These are phyloP conservation scores for Neoboletus magnificus DNA, from an alignment of 768 basidiomycete species.

Conservation along the genomic window DNA sequence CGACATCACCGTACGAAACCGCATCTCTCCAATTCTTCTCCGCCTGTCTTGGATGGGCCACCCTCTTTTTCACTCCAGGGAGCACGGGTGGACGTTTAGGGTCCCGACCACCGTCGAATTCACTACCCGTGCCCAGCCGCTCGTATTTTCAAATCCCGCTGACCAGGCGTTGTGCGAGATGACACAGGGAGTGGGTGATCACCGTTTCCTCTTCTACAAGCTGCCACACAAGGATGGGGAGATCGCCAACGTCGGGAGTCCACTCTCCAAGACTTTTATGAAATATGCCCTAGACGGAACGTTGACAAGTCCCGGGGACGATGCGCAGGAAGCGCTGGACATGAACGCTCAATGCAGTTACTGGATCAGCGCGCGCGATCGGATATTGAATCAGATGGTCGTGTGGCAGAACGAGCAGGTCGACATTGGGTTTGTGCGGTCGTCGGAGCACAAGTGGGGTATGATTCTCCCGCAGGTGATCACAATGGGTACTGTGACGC, in stretches of 20 bases:
- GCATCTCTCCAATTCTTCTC: conserved; percentile 80
- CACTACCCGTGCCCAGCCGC: conserved; percentile 41
- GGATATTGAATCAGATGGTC: conserved; percentile 90
- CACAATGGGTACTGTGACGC: conserved; percentile 98
- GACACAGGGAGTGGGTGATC: conserved; percentile 33
- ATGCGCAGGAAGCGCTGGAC: conserved; percentile 80
- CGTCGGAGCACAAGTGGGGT: conserved; percentile 59
- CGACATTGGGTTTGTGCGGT: conserved; percentile 49
- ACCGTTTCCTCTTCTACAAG: conserved; percentile 74
- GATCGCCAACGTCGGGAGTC: conserved; percentile 90
- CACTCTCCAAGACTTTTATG: conserved; percentile 85
- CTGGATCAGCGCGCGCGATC: conserved; percentile 93
- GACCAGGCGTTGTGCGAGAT: conserved; percentile 58
- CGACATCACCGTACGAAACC: conserved; percentile 81
- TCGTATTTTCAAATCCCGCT: conserved; percentile 59
- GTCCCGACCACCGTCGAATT: conserved; percentile 51
- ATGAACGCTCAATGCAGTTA: conserved; percentile 96
- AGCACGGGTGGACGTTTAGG: conserved; percentile 91
- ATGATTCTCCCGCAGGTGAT: conserved; percentile 95
- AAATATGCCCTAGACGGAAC: conserved; percentile 86
- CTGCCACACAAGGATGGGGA: conserved; percentile 97
- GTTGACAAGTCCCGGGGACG: conserved; percentile 74
- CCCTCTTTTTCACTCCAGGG: conserved; percentile 80
- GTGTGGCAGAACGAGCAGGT: conserved; percentile 64
- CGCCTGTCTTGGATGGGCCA: conserved; percentile 83